These are phyloP conservation scores for Candolleomyces efflorescens DNA, from an alignment of 768 basidiomycete species.

Conservation along the genomic window DNA sequence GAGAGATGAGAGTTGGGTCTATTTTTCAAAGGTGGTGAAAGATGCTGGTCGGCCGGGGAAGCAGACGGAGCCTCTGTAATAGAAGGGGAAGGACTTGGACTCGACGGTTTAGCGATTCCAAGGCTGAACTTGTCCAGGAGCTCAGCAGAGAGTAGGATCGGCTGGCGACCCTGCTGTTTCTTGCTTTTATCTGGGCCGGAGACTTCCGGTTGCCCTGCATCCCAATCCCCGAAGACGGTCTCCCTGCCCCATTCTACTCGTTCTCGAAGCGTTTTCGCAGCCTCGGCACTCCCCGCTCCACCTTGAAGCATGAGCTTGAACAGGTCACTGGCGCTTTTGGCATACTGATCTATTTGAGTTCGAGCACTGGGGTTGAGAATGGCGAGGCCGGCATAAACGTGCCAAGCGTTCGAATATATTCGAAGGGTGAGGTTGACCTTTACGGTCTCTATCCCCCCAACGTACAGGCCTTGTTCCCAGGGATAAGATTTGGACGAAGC, in stretches of 20 bases:
- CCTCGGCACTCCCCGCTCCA: slow-evolving; percentile 32
- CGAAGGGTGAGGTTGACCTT: slow-evolving; percentile 94
- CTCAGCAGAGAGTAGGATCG: slow-evolving; percentile 81
- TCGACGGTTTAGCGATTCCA: slow-evolving; percentile 32
- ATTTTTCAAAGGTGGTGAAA: slow-evolving; percentile 36
- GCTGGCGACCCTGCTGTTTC: slow-evolving; percentile 33
- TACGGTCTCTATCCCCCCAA: slow-evolving; percentile 95
- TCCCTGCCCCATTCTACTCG: slow-evolving; percentile 73
- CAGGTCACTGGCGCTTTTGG: slow-evolving; percentile 78
- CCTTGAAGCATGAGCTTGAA: slow-evolving; percentile 93
- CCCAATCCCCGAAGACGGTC: slow-evolving; percentile 63
- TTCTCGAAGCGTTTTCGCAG: slow-evolving; percentile 49
- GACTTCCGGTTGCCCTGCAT: neutral
- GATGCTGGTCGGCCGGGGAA: slow-evolving; percentile 6
- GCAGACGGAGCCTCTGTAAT: slow-evolving; percentile 8
- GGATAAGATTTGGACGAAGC: slow-evolving; percentile 71
- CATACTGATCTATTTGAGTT: slow-evolving; percentile 87
- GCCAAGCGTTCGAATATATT: slow-evolving; percentile 97
- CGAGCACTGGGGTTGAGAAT: slow-evolving; percentile 92
- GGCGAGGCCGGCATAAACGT: slow-evolving; percentile 98
- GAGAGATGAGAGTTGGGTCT: slow-evolving; percentile 87
- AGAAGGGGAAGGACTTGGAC: slow-evolving; percentile 2
- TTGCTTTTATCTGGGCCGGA: slow-evolving; percentile 11
- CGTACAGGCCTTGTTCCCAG: slow-evolving; percentile 94
- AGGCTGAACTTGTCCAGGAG: slow-evolving; percentile 89